phyloP scores from a whole-genome alignment of 208 protist genomes.

The Borovskyia barvae region DNA sequence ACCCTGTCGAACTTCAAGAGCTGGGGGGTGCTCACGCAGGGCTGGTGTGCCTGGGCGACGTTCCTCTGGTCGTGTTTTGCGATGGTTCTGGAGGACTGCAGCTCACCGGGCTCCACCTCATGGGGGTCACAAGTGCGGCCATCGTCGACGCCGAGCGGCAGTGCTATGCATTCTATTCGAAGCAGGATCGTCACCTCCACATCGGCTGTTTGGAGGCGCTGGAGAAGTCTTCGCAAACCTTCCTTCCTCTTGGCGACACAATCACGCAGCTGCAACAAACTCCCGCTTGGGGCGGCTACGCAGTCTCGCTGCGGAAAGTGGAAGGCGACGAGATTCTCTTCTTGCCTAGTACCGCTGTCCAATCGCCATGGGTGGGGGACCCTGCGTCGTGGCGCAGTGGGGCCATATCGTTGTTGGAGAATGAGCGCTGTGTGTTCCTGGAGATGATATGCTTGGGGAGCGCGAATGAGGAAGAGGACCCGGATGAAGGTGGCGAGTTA shows the following conservation, averaged over 20 bases:
- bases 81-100: slow-evolving; percentile 2
- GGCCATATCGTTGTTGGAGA: slow-evolving; percentile 58
- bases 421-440: slow-evolving; percentile 82
- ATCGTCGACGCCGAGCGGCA: slow-evolving; percentile 17
- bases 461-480: slow-evolving; percentile 1
- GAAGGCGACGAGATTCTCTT: slow-evolving; percentile 67
- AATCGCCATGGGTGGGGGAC: slow-evolving; percentile 26
- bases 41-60: slow-evolving; percentile 56
- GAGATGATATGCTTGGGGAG: slow-evolving; percentile 44
- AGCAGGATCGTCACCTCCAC: slow-evolving; percentile 21
- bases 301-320: slow-evolving; percentile 41
- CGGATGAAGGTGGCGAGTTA: slow-evolving; percentile 1
- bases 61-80: slow-evolving; percentile 62
- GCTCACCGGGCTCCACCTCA: slow-evolving; percentile 19
- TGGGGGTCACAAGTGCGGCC: slow-evolving; percentile 18
- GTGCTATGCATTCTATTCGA: slow-evolving; percentile 26
- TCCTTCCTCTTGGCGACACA: slow-evolving; percentile 44
- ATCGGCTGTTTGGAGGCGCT: slow-evolving; percentile 36
- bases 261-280: slow-evolving; percentile 68
- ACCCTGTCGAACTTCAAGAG: slow-evolving; percentile 43
- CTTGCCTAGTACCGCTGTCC: slow-evolving; percentile 26
- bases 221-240: slow-evolving; percentile 49
- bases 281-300: slow-evolving; percentile 52
- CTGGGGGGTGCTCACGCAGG: slow-evolving; percentile 30
- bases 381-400: slow-evolving; percentile 1